Conservation (phyloP, 768 basidiomycete species). For the Holtermanniella nyarrowii region DNA sequence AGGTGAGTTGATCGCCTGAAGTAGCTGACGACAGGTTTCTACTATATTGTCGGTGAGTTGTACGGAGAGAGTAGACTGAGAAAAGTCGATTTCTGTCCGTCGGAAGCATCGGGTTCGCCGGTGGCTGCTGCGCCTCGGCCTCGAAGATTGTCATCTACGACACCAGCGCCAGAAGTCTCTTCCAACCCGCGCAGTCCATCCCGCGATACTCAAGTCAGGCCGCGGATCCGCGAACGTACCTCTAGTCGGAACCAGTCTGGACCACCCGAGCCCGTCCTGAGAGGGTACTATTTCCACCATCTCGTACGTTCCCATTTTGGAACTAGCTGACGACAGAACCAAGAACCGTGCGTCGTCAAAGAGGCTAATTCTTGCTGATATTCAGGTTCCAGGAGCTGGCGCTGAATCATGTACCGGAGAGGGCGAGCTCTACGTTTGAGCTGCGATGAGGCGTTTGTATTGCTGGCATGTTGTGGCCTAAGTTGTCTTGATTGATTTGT, state of each 20-base stretch:
- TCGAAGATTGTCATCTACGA: no score
- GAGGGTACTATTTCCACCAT: slow-evolving; percentile 79
- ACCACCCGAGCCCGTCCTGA: slow-evolving; percentile 49
- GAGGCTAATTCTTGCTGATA: slow-evolving; percentile 3
- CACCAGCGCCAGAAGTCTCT: neutral
- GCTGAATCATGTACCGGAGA: slow-evolving; percentile 64
- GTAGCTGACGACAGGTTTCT: slow-evolving; percentile 6
- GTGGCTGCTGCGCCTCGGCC: no score
- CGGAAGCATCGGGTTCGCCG: no score
- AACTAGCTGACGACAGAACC: slow-evolving; percentile 14
- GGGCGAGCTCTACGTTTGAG: slow-evolving; percentile 68
- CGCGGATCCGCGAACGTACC: neutral
- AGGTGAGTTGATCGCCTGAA: slow-evolving; percentile 49
- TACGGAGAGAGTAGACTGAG: no score
- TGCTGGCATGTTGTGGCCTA: no score
- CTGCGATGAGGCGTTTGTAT: slow-evolving; percentile 53
- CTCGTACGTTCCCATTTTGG: slow-evolving; percentile 3
- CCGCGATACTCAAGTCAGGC: neutral
- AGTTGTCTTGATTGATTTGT: neutral
- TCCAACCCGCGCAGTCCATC: neutral
- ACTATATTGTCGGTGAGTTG: slow-evolving; percentile 4
- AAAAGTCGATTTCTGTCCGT: no score
- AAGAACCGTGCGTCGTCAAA: slow-evolving; percentile 12
- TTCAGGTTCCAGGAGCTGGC: slow-evolving; percentile 79
- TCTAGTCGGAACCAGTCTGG: neutral